A percentile compares a stretch with the other conserved stretches of the same genome.
Conservation (phyloP, 768 basidiomycete genomes). For the Russula vinacea region DNA sequence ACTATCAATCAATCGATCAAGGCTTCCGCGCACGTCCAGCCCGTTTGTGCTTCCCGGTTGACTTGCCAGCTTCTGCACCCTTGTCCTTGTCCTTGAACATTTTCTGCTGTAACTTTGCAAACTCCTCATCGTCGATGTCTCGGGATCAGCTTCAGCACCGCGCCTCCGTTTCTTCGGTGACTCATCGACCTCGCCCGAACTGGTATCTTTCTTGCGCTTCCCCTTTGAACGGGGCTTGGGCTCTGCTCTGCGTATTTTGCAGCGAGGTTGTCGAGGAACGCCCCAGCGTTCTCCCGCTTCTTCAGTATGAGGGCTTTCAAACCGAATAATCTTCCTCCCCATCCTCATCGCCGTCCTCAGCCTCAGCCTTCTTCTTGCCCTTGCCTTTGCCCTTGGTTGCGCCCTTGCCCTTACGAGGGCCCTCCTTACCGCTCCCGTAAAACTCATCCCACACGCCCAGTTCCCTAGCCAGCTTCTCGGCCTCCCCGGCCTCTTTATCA, state of each 20-base stretch:
- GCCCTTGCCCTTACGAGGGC: slow-evolving; percentile 53
- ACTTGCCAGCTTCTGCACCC: slow-evolving; percentile 30
- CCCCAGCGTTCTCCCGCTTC: slow-evolving; percentile 64
- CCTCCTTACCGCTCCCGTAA: slow-evolving; percentile 71
- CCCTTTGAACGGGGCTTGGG: slow-evolving; percentile 42
- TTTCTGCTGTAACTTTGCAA: slow-evolving; percentile 56
- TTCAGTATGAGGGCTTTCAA: slow-evolving; percentile 80
- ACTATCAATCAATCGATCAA: not conserved
- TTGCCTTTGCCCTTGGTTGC: slow-evolving; percentile 38
- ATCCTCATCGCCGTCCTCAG: slow-evolving; percentile 42
- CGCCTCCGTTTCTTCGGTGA: slow-evolving; percentile 49
- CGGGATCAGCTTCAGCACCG: slow-evolving; percentile 40
- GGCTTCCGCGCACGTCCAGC: slow-evolving; percentile 20
- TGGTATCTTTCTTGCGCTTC: slow-evolving; percentile 44
- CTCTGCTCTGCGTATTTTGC: slow-evolving; percentile 64
- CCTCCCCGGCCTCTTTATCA: slow-evolving; percentile 78
- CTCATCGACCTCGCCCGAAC: slow-evolving; percentile 40
- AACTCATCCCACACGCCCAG: slow-evolving; percentile 95
- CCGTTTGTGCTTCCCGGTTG: slow-evolving; percentile 23
- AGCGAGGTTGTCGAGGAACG: slow-evolving; percentile 72
- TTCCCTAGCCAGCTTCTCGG: slow-evolving; percentile 79
- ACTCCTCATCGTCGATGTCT: slow-evolving; percentile 66
- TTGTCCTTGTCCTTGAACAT: slow-evolving; percentile 48
- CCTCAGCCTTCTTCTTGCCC: slow-evolving; percentile 47
- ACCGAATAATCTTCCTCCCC: slow-evolving; percentile 68